Conservation (phyloP, 768 basidiomycete species). For the Tubosaeta sp. region DNA sequence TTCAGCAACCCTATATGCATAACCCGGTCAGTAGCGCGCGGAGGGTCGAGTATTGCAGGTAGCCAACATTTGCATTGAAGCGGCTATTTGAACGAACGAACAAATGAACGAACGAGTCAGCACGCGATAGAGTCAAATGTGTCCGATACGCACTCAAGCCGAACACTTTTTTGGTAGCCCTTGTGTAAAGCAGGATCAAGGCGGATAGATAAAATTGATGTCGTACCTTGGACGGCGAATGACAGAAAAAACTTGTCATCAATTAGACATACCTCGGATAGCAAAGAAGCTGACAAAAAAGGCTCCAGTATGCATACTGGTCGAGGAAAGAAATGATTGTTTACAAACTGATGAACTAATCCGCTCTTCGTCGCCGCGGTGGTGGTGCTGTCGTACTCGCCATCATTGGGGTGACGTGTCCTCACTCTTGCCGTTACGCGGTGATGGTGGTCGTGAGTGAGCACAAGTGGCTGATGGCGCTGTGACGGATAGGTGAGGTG, state of each 20-base stretch:
- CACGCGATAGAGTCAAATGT: neutral
- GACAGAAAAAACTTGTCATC: constrained; percentile 10
- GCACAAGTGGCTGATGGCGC: too few relatives aligned
- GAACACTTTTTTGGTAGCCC: constrained; percentile 17
- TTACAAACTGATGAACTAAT: constrained; percentile 22
- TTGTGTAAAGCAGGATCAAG: constrained; percentile 11
- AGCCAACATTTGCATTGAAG: constrained; percentile 26
- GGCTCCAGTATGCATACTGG: neutral
- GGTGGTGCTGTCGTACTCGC: too few relatives aligned
- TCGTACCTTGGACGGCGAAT: constrained; percentile 21
- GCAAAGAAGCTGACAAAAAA: constrained; percentile 22
- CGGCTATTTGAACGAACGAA: constrained; percentile 7
- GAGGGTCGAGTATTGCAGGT: neutral
- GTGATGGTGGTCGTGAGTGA: too few relatives aligned
- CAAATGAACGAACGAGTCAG: constrained; percentile 2
- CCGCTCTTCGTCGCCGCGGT: too few relatives aligned
- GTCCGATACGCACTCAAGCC: constrained; percentile 23
- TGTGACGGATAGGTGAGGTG: too few relatives aligned
- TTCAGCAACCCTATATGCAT: constrained; percentile 16
- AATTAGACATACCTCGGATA: constrained; percentile 21
- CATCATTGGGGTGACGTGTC: too few relatives aligned
- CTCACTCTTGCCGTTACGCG: too few relatives aligned
- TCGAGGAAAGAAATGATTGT: neutral
- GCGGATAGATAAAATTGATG: neutral
- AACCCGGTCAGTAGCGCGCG: constrained; percentile 5